Evolutionary conservation across 164 flowering plant genomes (phyloP).

Genomic region (Liriodendron chinense): DNA sequence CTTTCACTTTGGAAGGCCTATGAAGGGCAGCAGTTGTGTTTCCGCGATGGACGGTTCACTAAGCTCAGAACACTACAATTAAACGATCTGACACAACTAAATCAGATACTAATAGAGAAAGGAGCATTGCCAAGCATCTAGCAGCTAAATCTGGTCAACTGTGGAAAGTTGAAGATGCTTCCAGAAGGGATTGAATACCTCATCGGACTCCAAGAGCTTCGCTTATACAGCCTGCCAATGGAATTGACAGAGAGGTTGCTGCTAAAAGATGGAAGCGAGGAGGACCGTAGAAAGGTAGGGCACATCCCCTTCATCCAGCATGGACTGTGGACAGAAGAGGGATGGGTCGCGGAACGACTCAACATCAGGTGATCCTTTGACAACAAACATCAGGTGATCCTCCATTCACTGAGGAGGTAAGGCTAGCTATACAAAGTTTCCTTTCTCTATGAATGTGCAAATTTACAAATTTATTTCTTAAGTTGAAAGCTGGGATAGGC

Average conservation of each 20-base stretch:
- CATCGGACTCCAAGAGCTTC: background rate
- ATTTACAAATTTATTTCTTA: too few species aligned
- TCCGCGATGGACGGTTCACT: constrained; percentile 1
- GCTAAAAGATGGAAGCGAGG: background rate
- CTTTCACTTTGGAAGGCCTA: constrained; percentile 7
- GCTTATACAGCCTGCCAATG: background rate
- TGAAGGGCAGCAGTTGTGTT: background rate
- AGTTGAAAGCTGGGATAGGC: too few species aligned
- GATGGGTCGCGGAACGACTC: background rate
- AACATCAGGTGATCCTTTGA: background rate
- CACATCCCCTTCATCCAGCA: background rate
- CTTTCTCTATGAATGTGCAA: too few species aligned
- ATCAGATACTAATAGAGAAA: background rate
- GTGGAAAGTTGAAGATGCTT: background rate
- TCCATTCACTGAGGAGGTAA: too few species aligned
- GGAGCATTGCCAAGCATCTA: constrained; percentile 8
- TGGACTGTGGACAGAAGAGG: background rate
- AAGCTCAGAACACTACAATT: background rate
- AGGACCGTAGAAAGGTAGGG: background rate
- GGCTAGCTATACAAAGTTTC: too few species aligned
- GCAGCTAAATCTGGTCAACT: background rate
- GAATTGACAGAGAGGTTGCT: background rate
- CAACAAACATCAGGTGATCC: too few species aligned
- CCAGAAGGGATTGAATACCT: constrained; percentile 3
- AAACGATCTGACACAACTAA: background rate